Evolutionary conservation across 768 basidiomycete species (phyloP), one percentile per base, ranked within the genome.

Genomic region (Erythrobasidium yunnanense): DNA sequence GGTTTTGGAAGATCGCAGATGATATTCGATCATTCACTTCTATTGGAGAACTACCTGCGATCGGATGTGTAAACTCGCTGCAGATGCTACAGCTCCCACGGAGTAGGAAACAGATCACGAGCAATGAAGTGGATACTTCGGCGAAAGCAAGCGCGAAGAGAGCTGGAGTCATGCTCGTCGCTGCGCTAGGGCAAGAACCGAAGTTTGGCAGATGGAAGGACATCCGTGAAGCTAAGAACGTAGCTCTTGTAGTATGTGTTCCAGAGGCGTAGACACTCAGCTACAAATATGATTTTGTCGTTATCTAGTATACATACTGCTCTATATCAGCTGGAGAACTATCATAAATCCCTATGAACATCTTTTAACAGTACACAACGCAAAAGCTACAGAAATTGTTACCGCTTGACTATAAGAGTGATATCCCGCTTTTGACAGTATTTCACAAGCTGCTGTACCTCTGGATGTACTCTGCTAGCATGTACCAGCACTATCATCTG

Each of bases 1-100:
- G 87, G 54, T 78, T 99, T 75, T 99, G 95, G 93, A 85, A 88
- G 73, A 79, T 99, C 32, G 87, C 91, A 69, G 71, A 83, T 0
- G 86, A 83, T 69, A 77, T 92, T 15, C 86, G 83, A 72, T 85
- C 85, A 0, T 93, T 99, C 76, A 76, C 82, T 13, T 49, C 50
- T 1, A 18, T 72, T 32, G 67, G 69, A n/a, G 66, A 66, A 13
- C 65, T 74, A 52, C 32, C 66, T 20, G 84, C 83, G 0, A 81
- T 80, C 0, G 95, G 95, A 0, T 83, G 93, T 65, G 79, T 96
- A 74, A 99, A 99, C 77, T 89, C 90, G 3, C 79, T 97, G 2
- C 90, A 93, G 74, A 77, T 99, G 55, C 70, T 90, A 18, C 33
- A 71, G 74, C 25, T 66, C 73, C 20, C 68, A 11, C 55, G 67